Evolutionary conservation across 768 basidiomycete genomes (phyloP), one percentile per base, ranked within the genome.

Genomic region (Sporobolomyces pararoseus): DNA sequence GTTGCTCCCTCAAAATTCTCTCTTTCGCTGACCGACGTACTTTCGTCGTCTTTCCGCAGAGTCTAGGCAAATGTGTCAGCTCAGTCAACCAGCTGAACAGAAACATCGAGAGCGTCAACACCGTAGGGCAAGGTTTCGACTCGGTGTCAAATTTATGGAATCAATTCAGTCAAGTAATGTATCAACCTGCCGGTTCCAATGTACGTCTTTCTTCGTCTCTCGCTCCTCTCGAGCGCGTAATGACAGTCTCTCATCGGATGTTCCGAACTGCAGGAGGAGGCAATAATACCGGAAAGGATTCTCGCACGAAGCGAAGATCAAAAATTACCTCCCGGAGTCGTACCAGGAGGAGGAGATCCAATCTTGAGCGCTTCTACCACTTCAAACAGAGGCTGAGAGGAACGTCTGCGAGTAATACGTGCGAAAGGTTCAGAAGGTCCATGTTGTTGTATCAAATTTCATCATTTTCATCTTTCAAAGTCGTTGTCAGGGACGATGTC

Each of bases 11-110:
- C 39, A 7, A n/a, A 29, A 16, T 47, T 39, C 51, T 37, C 47
- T 35, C 49, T 39, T 12, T 51, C 62, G 9, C 32, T 19, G 21
- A 10, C 42, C 37, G n/a, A 34, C 2, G 0, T 10, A 16, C 50
- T n/a, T 25, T 5, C 12, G 23, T 13, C 10, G 13, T 23, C 6
- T 47, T 17, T 42, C 17, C 39, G 14, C 64, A 74, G 73, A 68
- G 39, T 31, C 70, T 74, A 19, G 66, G 42, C 27, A 68, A 64
- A 29, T 59, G 59, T 60, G 37, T 68, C 29, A 63, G 53, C 10
- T 34, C 51, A 21, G 44, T 69, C n/a, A 74, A 74, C 57, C 66
- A 66, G 27, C 64, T 74, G 39, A 74, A 74, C 44, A 69, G 73
- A 50, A 71, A 71, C 60, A 74, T 74, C 32, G 73, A 74, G 61